Evolutionary conservation across 23 red algal species (phyloP), one percentile per base, ranked within the genome.

Genomic region (Chondrus crispus): DNA sequence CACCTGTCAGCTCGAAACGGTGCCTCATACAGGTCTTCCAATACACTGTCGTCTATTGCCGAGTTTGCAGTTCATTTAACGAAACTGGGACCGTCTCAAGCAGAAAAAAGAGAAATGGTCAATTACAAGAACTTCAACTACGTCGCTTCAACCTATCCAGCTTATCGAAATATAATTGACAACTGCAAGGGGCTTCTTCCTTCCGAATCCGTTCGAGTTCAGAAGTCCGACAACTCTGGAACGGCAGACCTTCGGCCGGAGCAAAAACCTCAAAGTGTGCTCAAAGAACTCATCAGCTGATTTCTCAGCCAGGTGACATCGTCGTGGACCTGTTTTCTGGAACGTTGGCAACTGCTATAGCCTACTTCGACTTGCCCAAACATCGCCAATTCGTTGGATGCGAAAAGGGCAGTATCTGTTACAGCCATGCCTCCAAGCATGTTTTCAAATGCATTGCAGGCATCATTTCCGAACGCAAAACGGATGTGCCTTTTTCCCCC

Each of bases 291-390:
- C 24, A 57, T 82, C 24, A 41, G 44, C 28, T 48, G 77, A 32
- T 82, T 82, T 39, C 49, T 28, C 24, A 57, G 42, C 77, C 77
- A 28, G 49, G 77, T 20, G 77, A 82, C 77, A 82, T n/a, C 18
- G 77, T 82, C 20, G 77, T 82, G 24, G 49, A 82, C 46, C 9
- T 39, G 29, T 82, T 82, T 82, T 41, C 77, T 32, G 77, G 47
- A 53, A 82, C 77, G 22, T 82, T 40, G 37, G 42, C 77, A 19
- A 82, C 46, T 82, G 77, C 24, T 41, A 62, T 62, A n/a, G 77
- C 42, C n/a, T 57, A 48, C 38, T 33, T 39, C 19, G 40, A 20
- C 24, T 38, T 82, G 29, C 77, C 46, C 44, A 62, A 62, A n/a
- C 50, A 57, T 30, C 26, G 77, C 19, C n/a, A 62, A 38, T 82